A percentile compares a stretch with the other conserved stretches of the same genome.
These are phyloP conservation scores for Trametes versicolor DNA, from an alignment of 1,284 basidiomycete species.

Conservation along the genomic window DNA sequence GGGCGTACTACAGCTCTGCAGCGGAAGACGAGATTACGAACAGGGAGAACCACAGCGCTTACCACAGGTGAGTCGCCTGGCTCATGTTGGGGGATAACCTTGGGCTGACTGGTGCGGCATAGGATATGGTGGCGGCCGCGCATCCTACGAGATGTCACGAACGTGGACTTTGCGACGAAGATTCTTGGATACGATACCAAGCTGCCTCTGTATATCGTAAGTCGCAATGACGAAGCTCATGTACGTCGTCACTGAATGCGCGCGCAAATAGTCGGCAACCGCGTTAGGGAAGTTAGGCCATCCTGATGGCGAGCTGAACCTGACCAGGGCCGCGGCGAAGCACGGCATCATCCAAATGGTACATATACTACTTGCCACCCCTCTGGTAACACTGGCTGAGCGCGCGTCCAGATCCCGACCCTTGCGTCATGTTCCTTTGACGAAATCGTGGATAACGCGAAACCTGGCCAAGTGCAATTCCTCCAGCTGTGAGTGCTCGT, in stretches of 20 bases:
- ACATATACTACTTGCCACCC: not conserved
- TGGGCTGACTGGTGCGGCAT: not conserved
- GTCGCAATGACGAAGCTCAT: conserved; percentile 10
- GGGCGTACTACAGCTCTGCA: conserved; percentile 91
- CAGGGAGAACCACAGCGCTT: conserved; percentile 90
- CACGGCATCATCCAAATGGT: conserved; percentile 92
- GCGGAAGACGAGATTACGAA: conserved; percentile 91
- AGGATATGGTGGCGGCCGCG: conserved; percentile 96
- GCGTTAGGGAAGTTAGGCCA: conserved; percentile 93
- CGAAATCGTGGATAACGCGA: conserved; percentile 85
- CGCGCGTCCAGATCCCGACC: conserved; percentile 77
- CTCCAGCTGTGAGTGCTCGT: conserved; percentile 68
- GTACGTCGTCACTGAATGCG: not conserved
- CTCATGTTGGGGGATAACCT: no score
- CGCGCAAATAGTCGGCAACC: conserved; percentile 65
- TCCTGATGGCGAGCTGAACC: conserved; percentile 90
- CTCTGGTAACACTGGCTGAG: not conserved
- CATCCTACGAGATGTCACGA: conserved; percentile 84
- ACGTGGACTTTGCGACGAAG: conserved; percentile 85
- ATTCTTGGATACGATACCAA: conserved; percentile 78
- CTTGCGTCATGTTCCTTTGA: conserved; percentile 91
- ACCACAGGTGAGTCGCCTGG: conserved; percentile 66
- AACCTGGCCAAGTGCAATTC: conserved; percentile 81
- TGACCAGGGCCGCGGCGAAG: conserved; percentile 87
- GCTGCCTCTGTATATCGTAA: conserved; percentile 82